Evolutionary conservation across 176 grass and related monocot species (phyloP).

Genomic region (Bromus sterilis): DNA sequence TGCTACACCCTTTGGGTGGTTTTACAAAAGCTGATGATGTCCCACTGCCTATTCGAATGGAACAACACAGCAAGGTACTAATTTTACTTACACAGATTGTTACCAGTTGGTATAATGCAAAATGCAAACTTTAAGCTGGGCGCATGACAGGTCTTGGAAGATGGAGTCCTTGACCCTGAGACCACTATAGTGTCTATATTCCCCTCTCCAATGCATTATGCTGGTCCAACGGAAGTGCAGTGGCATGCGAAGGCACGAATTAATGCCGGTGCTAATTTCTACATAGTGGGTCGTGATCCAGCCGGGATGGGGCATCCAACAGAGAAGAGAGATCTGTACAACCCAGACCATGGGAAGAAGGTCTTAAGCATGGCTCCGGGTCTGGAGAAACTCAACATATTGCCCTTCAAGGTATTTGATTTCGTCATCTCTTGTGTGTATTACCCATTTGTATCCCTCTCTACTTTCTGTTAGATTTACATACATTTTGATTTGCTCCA

Average conservation of each 20-base stretch:
- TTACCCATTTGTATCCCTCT: not conserved
- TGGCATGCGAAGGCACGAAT: conserved; percentile 95
- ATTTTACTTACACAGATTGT: not conserved
- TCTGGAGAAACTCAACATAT: conserved; percentile 92
- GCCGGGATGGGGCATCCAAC: conserved; percentile 93
- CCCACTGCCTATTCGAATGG: conserved; percentile 85
- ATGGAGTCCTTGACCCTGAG: conserved; percentile 87
- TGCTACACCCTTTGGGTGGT: conserved; percentile 82
- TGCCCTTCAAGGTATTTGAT: conserved; percentile 86
- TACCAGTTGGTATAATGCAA: not conserved
- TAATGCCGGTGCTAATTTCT: conserved; percentile 97
- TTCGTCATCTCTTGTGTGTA: not conserved
- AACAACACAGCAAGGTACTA: conserved; percentile 89
- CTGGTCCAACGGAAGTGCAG: conserved; percentile 95
- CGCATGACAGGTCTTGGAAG: conserved; percentile 69
- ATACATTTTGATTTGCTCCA: not conserved
- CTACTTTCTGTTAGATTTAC: not conserved
- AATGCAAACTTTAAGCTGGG: not conserved
- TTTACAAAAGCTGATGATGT: conserved; percentile 93
- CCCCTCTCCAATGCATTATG: conserved; percentile 96
- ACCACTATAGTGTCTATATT: conserved; percentile 92
- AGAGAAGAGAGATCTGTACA: conserved; percentile 89
- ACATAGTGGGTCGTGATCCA: conserved; percentile 96
- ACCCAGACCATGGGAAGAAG: conserved; percentile 93
- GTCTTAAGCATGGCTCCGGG: conserved; percentile 94